Evolutionary conservation across 2,329 filamentous ascomycete genomes (phyloP), one percentile per base, ranked within the genome.

Genomic region (Claviceps monticola): DNA sequence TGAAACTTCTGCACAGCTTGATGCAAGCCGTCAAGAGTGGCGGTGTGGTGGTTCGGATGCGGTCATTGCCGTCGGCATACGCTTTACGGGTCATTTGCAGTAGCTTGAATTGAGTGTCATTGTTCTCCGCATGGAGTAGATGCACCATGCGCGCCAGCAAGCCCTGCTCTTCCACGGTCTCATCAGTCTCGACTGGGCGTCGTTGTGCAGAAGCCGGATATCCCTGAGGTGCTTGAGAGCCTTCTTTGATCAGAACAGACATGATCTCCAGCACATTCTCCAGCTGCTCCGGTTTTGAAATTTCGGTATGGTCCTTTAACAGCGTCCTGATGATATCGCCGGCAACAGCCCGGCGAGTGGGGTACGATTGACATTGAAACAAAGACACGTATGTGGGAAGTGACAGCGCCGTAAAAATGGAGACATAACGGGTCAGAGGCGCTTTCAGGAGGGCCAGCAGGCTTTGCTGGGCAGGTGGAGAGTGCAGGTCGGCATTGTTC

Each of bases 121-220:
- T 97, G 64, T 94, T 80, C 38, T 87, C 75, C 45, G 82, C 86
- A 53, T 88, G 76, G 50, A 98, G 80, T 52, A 96, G 74, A 69
- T 98, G 93, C 17, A 96, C 82, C 62, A 98, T 84, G 59, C 93
- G 80, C 38, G 93, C 93, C 51, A 98, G 75, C 89, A 89, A 96
- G 49, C 93, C 93, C 73, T 98, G 93, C 70, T 98, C 93, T 68
- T 98, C 91, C 62, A 97, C 82, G 0, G 91, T 97, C 71, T 98
- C 94, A 56, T 98, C 93, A 0, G 93, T 97, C 72, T 98, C 94
- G 46, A 78, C 66, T 0, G 72, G 79, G 55, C 88, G 82, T 56
- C 88, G 77, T 62, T 91, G 86, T 5, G 85, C 80, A 41, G 85
- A 81, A 3, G 88, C 87, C 0, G 90, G 84, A 60, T 96, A 96